These are phyloP conservation scores for Penicillium pulvis DNA, from an alignment of 495 filamentous ascomycete genomes.

Conservation along the genomic window DNA sequence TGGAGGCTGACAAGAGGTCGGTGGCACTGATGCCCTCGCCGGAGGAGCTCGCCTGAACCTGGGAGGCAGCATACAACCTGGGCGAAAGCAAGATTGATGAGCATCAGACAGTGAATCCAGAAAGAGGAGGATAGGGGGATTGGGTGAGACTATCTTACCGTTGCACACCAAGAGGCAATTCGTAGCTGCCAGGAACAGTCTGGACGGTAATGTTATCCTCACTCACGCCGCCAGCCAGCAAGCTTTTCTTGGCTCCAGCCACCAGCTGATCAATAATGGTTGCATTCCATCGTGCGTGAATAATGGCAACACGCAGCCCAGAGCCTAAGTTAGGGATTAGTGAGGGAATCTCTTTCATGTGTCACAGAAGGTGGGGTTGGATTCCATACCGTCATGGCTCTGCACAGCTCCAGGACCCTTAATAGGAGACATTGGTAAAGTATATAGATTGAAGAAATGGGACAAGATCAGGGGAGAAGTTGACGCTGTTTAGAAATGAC, in stretches of 20 bases:
- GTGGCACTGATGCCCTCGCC: constrained; percentile 65
- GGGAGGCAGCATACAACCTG: constrained; percentile 83
- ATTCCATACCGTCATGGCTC: constrained; percentile 49
- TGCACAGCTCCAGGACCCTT: constrained; percentile 63
- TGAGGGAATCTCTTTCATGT: neutral
- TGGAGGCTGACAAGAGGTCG: constrained; percentile 74
- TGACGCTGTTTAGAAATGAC: neutral
- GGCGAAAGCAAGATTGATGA: neutral
- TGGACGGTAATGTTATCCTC: constrained; percentile 86
- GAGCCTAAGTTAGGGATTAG: constrained; percentile 56
- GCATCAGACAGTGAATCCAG: neutral
- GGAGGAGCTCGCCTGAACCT: constrained; percentile 71
- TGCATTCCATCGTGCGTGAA: constrained; percentile 95
- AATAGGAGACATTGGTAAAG: constrained; percentile 40
- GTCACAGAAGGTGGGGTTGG: neutral
- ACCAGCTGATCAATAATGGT: constrained; percentile 77
- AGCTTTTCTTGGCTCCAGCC: constrained; percentile 64
- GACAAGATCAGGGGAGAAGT: neutral
- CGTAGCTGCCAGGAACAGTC: constrained; percentile 91
- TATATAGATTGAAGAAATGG: neutral
- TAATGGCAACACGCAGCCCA: constrained; percentile 84
- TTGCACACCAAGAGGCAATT: constrained; percentile 85
- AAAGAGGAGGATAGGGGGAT: neutral
- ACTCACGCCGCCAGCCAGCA: constrained; percentile 72
- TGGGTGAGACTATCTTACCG: constrained; percentile 50